Evolutionary conservation across 768 basidiomycete genomes (phyloP), one percentile per base, ranked within the genome.

Genomic region (Suillus subluteus): DNA sequence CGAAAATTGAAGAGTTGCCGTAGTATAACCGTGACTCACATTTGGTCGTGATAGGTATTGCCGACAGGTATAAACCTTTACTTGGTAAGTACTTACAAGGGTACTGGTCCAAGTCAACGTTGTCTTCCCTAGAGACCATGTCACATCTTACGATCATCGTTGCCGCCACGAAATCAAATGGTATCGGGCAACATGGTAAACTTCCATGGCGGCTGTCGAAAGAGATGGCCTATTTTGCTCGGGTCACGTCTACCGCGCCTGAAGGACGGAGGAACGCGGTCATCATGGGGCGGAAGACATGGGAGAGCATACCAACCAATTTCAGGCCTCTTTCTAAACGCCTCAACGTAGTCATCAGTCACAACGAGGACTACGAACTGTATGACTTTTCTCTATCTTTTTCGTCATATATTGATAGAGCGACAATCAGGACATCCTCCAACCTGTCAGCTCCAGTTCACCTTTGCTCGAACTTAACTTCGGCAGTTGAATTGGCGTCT

Each of bases 261-360:
- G 78, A 82, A 44, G 84, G 82, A 7, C 75, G 73, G 55, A 80
- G 75, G 66, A 99, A 98, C 78, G 88, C 86, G 1, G 90, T 98
- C 23, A 81, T 98, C 64, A 98, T 99, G 97, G 98, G 98, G 15
- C 85, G 97, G 65, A 95, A 93, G 73, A 97, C 96, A 16, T 99
- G 98, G 98, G 95, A 98, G 79, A 94, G 94, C 75, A 98, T 99
- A 64, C 97, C 98, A 9, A 69, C 74, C 23, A 92, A 88, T 75
- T 92, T 91, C 79, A 84, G 92, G 68, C 98, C 98, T 6, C 83
- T 99, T 23, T 81, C 85, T 50, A 85, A 84, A 54, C 84, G 98
- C 61, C 64, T 84, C 64, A 99, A 99, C 74, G 75, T 96, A 32
- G 88, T 99, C 65, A 79, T 96, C 66, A 90, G 87, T 77, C 82